Evolutionary conservation across 2,329 filamentous ascomycete species (phyloP).

Genomic region (Trichoderma semiorbis): DNA sequence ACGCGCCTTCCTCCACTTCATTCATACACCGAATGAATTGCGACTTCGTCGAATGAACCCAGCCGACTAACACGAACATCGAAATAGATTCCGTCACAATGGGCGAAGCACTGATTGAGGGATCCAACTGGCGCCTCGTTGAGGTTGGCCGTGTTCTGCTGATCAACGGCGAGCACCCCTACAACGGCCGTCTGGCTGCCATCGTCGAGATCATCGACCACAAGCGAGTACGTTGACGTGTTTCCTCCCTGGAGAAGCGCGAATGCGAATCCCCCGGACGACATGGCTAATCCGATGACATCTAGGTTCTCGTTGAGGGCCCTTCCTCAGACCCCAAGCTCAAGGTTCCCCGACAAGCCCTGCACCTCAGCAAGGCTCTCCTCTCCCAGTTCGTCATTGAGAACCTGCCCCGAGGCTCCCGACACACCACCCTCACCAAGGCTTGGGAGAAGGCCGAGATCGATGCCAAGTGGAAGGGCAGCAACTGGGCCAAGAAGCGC

Average conservation of each 20-base stretch:
- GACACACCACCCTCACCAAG: constrained; percentile 78
- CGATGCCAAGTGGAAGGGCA: constrained; percentile 89
- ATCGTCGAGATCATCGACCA: constrained; percentile 99
- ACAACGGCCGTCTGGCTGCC: constrained; percentile 79
- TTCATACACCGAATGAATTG: constrained; percentile 20
- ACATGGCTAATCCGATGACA: constrained; percentile 26
- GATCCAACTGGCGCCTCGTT: constrained; percentile 89
- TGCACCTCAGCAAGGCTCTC: constrained; percentile 76
- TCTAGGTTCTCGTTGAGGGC: constrained; percentile 91
- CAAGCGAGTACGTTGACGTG: constrained; percentile 83
- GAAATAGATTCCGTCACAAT: constrained; percentile 56
- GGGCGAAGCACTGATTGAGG: constrained; percentile 78
- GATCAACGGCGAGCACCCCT: constrained; percentile 75
- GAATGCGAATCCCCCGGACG: constrained; percentile 12
- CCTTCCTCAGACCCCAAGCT: constrained; percentile 77
- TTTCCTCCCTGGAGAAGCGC: neutral
- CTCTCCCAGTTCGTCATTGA: constrained; percentile 87
- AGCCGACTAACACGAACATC: constrained; percentile 32
- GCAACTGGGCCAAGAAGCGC: constrained; percentile 92
- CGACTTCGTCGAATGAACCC: constrained; percentile 20
- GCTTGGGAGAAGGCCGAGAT: constrained; percentile 89
- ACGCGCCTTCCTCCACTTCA: constrained; percentile 27
- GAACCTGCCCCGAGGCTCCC: constrained; percentile 80
- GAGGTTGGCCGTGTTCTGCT: constrained; percentile 97
- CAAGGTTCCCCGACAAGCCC: constrained; percentile 80